Base-by-base conservation (phyloP, 257 asterid species). In the Salvia miltiorrhiza region DNA sequence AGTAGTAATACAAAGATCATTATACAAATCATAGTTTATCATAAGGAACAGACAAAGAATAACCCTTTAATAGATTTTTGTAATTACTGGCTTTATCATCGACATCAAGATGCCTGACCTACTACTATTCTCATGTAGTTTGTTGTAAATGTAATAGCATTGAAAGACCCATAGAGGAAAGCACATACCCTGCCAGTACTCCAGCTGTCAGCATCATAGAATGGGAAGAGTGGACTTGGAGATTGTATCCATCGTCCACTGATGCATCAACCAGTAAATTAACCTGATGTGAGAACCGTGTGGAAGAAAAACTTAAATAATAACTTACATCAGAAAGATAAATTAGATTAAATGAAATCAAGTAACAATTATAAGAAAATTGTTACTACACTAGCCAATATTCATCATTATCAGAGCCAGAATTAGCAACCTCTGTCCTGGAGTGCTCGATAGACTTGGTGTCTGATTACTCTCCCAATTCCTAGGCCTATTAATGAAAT, bases 251-350 rank as follows among this genome's bases (percentile, higher is more conserved):
- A 94, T 65, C 92, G 90, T 75, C 93, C 97, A 82, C 99, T 94
- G 97, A 85, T 86, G 92, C 93, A 88, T 90, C 98, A 90, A 90
- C 89, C 92, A 88, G 94, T 83, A 93, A 93, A 90, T 84, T 81
- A 90, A 69, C 97, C 94, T 87, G 98, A 85, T 88, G 95, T 90
- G 84, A 93, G 96, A 75, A 87, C 76, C 70, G 81, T 79, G 76
- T 75, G 83, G 81, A 82, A 77, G 78, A 83, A 72, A 75, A 82
- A 82, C 86, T 79, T 80, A 86, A 86, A 85, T 70, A 79, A 73
- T 73, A 75, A 75, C 79, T 73, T 63, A 26, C 68, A 63, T 61
- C 60, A 62, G 70, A 55, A 70, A 72, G 69, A 73, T 60, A 41
- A 71, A 68, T 55, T 64, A 57, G 71, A 63, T 63, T 53, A 40